Base-by-base conservation (phyloP, 2,329 filamentous ascomycete genomes). In the Clonostachys solani region DNA sequence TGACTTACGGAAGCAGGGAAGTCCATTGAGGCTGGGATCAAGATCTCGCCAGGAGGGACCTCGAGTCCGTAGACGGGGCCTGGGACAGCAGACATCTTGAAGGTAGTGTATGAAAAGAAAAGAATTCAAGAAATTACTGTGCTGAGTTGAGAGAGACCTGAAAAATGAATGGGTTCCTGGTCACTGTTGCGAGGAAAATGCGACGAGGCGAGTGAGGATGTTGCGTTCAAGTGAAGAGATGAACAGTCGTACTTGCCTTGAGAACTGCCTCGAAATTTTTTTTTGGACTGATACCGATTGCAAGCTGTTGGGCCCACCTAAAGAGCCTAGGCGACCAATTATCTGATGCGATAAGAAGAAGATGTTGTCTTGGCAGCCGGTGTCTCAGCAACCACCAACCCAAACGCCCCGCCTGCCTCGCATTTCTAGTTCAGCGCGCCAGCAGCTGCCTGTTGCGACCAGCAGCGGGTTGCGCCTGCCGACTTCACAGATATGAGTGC, bases 51-150 rank as follows among this genome's bases (percentile, higher is more conserved):
- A 58, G 89, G 80, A 59, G 91, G 91, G 70, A 97, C 88, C 77
- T 90, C 85, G 58, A 96, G 86, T 72, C 92, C 91, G 68, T 94
- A 99, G 66, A 97, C 79, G 67, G 88, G 89, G 69, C 94, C 87
- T 54, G 81, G 78, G 61, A 78, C 63, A 54, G 75, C 66, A 67
- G 78, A 72, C 80, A 84, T 84, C 36, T 38, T 38, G 36, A 38
- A 38, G 36, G 47, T 59, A 55, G 10, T 29, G 9, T 10, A 29
- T 29, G 23, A 29, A 29, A 29, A 29, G 23, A 29, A 29, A 29
- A 10, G 23, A 29, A 29, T 29, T 29, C 23, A 29, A 29, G 9
- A 9, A 29, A 29, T 29, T 29, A 29, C 9, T 29, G 23, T 29
- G 23, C 23, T 29, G 23, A 8, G 23, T 29, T 9, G 23, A 29